phyloP scores from a whole-genome alignment of 768 basidiomycete species.

The Boletus tylopilopsis region DNA sequence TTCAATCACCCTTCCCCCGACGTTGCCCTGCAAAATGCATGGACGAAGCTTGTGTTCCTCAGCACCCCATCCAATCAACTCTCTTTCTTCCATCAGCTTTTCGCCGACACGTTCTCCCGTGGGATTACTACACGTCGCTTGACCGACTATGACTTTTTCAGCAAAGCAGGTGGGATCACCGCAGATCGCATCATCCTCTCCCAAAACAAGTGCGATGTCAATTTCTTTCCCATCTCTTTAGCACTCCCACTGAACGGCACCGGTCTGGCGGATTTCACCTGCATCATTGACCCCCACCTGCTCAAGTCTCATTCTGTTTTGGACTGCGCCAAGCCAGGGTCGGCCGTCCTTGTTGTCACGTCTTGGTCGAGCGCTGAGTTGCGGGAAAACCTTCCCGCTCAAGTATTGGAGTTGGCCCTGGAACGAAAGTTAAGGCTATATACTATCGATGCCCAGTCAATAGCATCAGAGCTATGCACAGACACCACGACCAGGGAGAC shows the following conservation, averaged over 20 bases:
- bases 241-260: conserved; percentile 52
- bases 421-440: conserved; percentile 56
- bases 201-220: conserved; percentile 35
- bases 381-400: conserved; percentile 56
- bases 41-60: conserved; percentile 49
- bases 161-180: conserved; percentile 65
- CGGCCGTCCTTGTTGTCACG: conserved; percentile 71
- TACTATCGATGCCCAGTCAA: conserved; percentile 52
- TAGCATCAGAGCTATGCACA: conserved; percentile 37
- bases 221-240: conserved; percentile 50
- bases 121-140: conserved; percentile 57
- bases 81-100: conserved; percentile 44
- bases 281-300: conserved; percentile 70
- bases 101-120: conserved; percentile 56
- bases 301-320: conserved; percentile 77
- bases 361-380: conserved; percentile 78
- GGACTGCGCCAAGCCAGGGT: conserved; percentile 58
- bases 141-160: conserved; percentile 71
- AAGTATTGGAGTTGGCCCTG: conserved; percentile 38
- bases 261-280: conserved; percentile 64
- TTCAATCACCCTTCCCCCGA: conserved; percentile 26
- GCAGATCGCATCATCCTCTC: conserved; percentile 68
- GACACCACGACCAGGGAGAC: conserved; percentile 36
- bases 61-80: conserved; percentile 44
- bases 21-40: conserved; percentile 21